These are phyloP conservation scores for Kodamaea kakaduensis DNA, from an alignment of 805 yeast species.

Conservation along the genomic window DNA sequence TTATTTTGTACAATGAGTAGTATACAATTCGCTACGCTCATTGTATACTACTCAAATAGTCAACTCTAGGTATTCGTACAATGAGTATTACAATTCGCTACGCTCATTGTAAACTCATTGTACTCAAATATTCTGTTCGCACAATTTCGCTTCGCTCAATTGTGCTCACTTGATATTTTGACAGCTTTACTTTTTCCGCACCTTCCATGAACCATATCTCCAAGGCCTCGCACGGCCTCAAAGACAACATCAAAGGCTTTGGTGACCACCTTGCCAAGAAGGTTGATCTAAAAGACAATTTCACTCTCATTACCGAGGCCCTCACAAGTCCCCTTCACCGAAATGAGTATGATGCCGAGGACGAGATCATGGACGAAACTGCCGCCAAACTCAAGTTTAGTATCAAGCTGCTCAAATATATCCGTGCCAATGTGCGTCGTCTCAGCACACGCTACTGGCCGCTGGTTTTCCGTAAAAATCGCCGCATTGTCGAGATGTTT, in stretches of 20 bases:
- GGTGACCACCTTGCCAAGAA: constrained; percentile 8
- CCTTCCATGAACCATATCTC: constrained; percentile 10
- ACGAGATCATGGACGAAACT: constrained; percentile 12
- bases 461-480: constrained; percentile 28
- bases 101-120: no score
- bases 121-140: no score
- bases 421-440: constrained; percentile 25
- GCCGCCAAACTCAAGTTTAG: constrained; percentile 17
- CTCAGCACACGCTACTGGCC: constrained; percentile 25
- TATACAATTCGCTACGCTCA: no score
- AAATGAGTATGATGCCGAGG: constrained; percentile 11
- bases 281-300: constrained; percentile 12
- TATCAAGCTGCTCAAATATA: constrained; percentile 41
- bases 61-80: no score
- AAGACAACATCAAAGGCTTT: constrained; percentile 9
- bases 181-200: neutral
- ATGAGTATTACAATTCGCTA: no score
- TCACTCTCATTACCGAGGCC: constrained; percentile 10
- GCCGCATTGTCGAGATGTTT: constrained; percentile 28
- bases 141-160: no score
- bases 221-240: constrained; percentile 10
- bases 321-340: constrained; percentile 12
- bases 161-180: no score
- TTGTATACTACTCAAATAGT: no score
- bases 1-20: no score